phyloP scores from a whole-genome alignment of 208 protist genomes.

The Leishmania turanica region DNA sequence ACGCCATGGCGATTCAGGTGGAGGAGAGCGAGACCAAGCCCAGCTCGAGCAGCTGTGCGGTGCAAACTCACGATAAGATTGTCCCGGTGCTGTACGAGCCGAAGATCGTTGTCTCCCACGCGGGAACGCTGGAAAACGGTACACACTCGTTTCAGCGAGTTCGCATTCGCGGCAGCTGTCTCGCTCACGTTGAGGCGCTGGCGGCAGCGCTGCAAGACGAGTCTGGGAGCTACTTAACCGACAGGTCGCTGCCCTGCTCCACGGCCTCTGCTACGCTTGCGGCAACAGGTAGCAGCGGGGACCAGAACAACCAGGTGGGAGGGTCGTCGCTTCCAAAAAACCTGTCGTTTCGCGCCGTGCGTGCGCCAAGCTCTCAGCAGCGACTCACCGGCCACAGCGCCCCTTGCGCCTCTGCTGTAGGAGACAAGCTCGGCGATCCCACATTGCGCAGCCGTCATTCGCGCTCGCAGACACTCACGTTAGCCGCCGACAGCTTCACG shows the following conservation, averaged over 20 bases:
- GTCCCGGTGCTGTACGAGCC: constrained; percentile 87
- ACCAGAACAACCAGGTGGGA: background rate
- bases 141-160: constrained; percentile 85
- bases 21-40: constrained; percentile 8
- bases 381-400: constrained; percentile 23
- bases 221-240: constrained; percentile 61
- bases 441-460: constrained; percentile 3
- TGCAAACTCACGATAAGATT: constrained; percentile 19
- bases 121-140: constrained; percentile 79
- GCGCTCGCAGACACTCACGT: constrained; percentile 17
- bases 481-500: constrained; percentile 28
- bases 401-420: constrained; percentile 1
- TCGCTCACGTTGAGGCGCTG: constrained; percentile 78
- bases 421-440: background rate
- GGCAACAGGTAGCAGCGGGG: background rate
- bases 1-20: constrained; percentile 35
- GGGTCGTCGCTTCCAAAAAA: constrained; percentile 27
- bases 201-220: constrained; percentile 48
- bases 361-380: background rate
- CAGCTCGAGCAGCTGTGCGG: background rate
- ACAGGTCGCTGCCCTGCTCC: constrained; percentile 32
- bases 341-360: constrained; percentile 29
- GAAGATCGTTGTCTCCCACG: constrained; percentile 78
- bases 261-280: background rate
- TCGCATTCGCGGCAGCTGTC: constrained; percentile 84